Evolutionary conservation across 371 early-diverging fungal genomes (phyloP), one percentile per base, ranked within the genome.

Genomic region (Haplosporangium sp.): DNA sequence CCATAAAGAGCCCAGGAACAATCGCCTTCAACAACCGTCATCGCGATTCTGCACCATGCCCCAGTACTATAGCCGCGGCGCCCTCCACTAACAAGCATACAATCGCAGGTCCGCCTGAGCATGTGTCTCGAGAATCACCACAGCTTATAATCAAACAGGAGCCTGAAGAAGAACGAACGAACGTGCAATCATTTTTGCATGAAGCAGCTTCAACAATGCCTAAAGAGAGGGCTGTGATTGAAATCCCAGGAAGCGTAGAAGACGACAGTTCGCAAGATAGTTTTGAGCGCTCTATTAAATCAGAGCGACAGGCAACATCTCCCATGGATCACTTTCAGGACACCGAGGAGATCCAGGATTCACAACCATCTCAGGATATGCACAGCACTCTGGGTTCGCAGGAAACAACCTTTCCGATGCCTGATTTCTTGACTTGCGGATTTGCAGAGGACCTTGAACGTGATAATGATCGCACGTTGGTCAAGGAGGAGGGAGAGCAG

Each of bases 391-490:
- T 21, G 3, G 64, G 52, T 4, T 67, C 68, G 1, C 38, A 60
- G 20, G 74, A 74, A 20, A 54, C 51, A 18, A 74, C 73, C 9
- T 38, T 63, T 9, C 64, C 67, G 2, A 58, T 56, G 50, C 67
- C 64, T 1, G 57, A 50, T 18, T 64, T 63, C 47, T 41, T 66
- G 43, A 29, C 1, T 6, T 11, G 14, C 10, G 58, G n/a, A 10
- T n/a, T 38, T n/a, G 43, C 41, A n/a, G 58, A 65, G 40, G 60
- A 59, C n/a, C n/a, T 18, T 29, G 29, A 29, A 29, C 29, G 29
- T 4, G 4, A 29, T 29, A 29, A 29, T 4, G 29, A 29, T 29
- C 29, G 29, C 29, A 29, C 4, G 29, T 29, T 29, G 29, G 29
- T 29, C 29, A 29, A 29, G 29, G 29, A 29, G 29, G 29, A 29